Base-by-base conservation (phyloP, 192 early-diverging fungal genomes). In the Coemansia sp. region DNA sequence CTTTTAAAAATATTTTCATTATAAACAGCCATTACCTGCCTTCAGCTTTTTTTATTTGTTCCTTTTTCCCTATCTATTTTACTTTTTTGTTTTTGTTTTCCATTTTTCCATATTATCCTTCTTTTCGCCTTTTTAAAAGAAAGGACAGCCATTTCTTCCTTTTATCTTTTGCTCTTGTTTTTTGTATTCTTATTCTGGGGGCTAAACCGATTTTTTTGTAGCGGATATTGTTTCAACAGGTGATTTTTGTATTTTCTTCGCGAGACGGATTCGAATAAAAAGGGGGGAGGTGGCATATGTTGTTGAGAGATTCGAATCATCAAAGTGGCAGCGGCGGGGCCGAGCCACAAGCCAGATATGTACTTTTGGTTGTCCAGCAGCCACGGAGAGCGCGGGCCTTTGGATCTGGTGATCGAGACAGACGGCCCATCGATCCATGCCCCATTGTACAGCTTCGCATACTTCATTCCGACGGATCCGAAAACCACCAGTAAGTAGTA, bases 351-450 rank as follows among this genome's bases (percentile, higher is more conserved):
- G 22, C 31, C 18, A 6, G 5, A 48, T 64, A 74, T 48, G 20
- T 7, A 32, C 69, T 83, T 22, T 48, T 56, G 3, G 30, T 83
- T 50, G 36, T 75, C 12, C 80, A 83, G 69, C 80, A 83, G 67
- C 80, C 80, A 30, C 56, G 36, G 25, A 64, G 75, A 3, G 69
- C 72, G 0, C 36, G 45, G 16, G 75, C 60, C 11, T 60, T 55
- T 34, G 49, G 28, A 0, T 22, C 56, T 49, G 66, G 72, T 34
- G 66, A 69, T 3, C 68, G 75, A 14, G 71, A 69, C n/a, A 66
- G 77, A n/a, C 68, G 80, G 28, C 65, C 64, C 5, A 56, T 75
- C 25, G 80, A 83, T 40, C 80, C 80, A 29, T 72, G 66, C 38
- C 80, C 80, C 0, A 61, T 83, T 30, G 55, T 83, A 5, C 57